Percentiles rank a stretch among this genome's conserved stretches.
These are phyloP conservation scores for Massariosphaeria phaeospora DNA, from an alignment of 495 filamentous ascomycete species.

Conservation along the genomic window DNA sequence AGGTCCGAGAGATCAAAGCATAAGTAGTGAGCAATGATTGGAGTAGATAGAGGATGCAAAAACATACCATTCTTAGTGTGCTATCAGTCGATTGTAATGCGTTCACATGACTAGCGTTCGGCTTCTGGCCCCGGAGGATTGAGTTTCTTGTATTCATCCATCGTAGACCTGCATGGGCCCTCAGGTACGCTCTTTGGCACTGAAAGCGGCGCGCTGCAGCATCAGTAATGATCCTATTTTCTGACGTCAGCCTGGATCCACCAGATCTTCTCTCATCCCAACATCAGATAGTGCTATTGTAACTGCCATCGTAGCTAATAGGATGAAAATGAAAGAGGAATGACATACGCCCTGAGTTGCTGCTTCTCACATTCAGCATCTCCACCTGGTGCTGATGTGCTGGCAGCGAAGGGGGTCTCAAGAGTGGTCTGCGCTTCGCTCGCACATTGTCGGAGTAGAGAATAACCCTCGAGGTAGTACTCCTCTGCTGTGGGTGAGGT, in stretches of 20 bases:
- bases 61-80: constrained; percentile 58
- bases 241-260: constrained; percentile 26
- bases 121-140: constrained; percentile 60
- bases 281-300: neutral
- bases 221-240: constrained; percentile 66
- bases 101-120: constrained; percentile 52
- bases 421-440: constrained; percentile 71
- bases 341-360: constrained; percentile 65
- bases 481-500: constrained; percentile 59
- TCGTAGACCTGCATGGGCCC: constrained; percentile 67
- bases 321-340: neutral
- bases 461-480: constrained; percentile 73
- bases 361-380: constrained; percentile 66
- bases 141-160: constrained; percentile 72
- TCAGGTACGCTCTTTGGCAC: constrained; percentile 78
- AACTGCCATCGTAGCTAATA: too few relatives aligned
- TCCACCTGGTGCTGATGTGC: constrained; percentile 48
- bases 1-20: too few relatives aligned
- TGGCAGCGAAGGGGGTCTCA: constrained; percentile 59
- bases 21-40: too few relatives aligned
- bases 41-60: too few relatives aligned
- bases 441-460: constrained; percentile 67
- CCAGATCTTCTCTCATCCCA: neutral
- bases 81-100: constrained; percentile 57
- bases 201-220: constrained; percentile 75